Evolutionary conservation across 202 grass and related monocot genomes (phyloP), one percentile per base, ranked within the genome.

Genomic region (Tripidium arundinaceum): DNA sequence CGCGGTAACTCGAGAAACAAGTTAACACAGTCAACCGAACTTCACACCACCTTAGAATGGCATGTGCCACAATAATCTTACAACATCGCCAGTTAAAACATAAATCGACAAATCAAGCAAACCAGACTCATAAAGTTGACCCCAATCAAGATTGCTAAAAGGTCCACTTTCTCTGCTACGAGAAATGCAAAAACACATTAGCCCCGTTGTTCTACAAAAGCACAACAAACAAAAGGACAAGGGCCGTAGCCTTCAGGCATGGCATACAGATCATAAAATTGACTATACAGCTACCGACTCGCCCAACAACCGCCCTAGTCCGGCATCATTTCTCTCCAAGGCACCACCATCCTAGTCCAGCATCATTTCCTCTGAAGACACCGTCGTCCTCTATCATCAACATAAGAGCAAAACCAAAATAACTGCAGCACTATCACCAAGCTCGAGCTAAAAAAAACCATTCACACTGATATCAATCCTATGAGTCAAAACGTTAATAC

Each of bases 241-340:
- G 9, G 33, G 13, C 14, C 21, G 38, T 54, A 27, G 59, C 31
- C 41, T 81, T 74, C 75, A 58, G 57, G 57, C 7, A 27, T 31
- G 57, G 58, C 7, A 27, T 31, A 79, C 22, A 75, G 49, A 83
- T 45, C 25, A 61, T 75, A 68, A 60, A 81, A 85, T 60, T 68
- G 78, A 85, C 78, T 52, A 18, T 10, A 40, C 49, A 85, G 83
- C 87, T 85, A 89, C 81, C 82, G 3, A 59, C 39, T 77, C 46
- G 19, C 16, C 37, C 82, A 85, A 81, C 78, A 71, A 77, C 46
- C 79, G 37, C 74, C 46, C 49, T 66, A 60, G 24, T 57, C 26
- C 22, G 19, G 65, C 47, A 66, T 66, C 74, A 87, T 87, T 72
- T 82, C 73, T 70, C 19, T 34, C 11, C 8, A 52, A 76, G 12